Conservation (phyloP, 345 rosid genomes). For the Eucalyptus leucophloia region DNA sequence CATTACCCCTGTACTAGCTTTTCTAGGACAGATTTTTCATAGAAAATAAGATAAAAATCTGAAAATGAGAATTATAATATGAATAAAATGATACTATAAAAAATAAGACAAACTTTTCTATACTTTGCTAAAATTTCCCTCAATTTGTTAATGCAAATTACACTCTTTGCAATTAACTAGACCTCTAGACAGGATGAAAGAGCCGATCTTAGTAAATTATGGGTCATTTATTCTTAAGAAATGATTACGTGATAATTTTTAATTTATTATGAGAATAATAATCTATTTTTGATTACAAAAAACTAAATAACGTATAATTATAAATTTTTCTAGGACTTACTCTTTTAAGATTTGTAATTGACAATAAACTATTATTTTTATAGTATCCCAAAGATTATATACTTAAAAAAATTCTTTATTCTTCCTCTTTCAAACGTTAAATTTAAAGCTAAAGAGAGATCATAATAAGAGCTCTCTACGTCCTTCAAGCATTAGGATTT, state of each 20-base stretch:
- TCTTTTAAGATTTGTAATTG: no score
- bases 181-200: background rate
- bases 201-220: background rate
- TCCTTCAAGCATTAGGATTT: background rate
- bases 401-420: background rate
- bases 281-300: accelerated
- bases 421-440: background rate
- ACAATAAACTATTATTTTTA: no score
- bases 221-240: background rate
- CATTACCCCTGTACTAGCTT: background rate
- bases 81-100: accelerated
- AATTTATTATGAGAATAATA: no score
- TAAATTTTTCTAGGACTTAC: no score
- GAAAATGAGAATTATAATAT: accelerated
- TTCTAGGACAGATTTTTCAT: no score
- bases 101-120: background rate
- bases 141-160: background rate
- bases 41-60: no score
- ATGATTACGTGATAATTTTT: no score
- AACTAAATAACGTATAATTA: no score
- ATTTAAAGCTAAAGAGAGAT: background rate
- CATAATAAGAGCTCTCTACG: background rate
- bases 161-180: background rate
- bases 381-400: accelerated
- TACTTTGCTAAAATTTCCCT: background rate